A percentile compares a stretch with the other conserved stretches of the same genome.
Conservation (phyloP, 768 basidiomycete genomes). For the Suillus occidentalis region DNA sequence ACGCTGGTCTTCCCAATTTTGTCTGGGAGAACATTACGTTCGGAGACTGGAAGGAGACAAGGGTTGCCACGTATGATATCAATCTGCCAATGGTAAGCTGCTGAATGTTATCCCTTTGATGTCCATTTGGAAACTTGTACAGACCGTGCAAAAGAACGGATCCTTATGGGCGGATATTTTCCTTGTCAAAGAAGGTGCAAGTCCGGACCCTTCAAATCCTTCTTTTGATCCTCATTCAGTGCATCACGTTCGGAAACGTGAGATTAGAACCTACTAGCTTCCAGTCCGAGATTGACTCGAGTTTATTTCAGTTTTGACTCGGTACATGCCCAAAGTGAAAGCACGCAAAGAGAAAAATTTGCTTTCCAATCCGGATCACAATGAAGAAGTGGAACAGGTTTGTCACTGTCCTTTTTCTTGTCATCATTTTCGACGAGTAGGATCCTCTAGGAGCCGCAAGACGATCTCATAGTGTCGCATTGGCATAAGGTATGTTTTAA, state of each 20-base stretch:
- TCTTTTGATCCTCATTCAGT: constrained; percentile 56
- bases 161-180: constrained; percentile 85
- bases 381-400: constrained; percentile 54
- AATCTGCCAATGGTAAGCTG: constrained; percentile 64
- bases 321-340: constrained; percentile 75
- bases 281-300: constrained; percentile 7
- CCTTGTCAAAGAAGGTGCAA: constrained; percentile 62
- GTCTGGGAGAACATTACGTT: constrained; percentile 78
- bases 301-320: constrained; percentile 72
- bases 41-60: constrained; percentile 69
- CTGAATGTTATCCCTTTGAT: neutral
- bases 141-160: constrained; percentile 79
- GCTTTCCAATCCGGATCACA: constrained; percentile 44
- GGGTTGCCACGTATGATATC: constrained; percentile 57
- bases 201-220: constrained; percentile 59
- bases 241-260: constrained; percentile 76
- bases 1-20: constrained; percentile 60
- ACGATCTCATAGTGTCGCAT: constrained; percentile 71
- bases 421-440: constrained; percentile 9
- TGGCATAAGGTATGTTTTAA: constrained; percentile 67
- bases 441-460: constrained; percentile 33
- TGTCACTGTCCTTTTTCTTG: constrained; percentile 10
- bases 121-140: constrained; percentile 7
- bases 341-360: constrained; percentile 83
- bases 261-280: constrained; percentile 24